phyloP scores from a whole-genome alignment of 441 rosid genomes.

The Eutrema salsugineum region DNA sequence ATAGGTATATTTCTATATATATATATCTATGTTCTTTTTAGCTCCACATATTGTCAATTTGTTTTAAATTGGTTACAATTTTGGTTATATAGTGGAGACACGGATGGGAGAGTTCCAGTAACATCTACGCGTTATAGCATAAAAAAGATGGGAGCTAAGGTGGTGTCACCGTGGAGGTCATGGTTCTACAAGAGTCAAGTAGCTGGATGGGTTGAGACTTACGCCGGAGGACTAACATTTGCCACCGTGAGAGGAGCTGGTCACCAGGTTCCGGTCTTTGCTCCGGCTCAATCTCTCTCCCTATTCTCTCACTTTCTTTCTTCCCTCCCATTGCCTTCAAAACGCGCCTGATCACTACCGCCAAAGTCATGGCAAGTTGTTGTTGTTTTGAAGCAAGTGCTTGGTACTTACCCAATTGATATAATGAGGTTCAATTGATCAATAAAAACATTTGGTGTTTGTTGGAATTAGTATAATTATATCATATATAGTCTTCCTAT shows the following conservation, averaged over 20 bases:
- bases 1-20: too few species aligned
- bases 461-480: background rate
- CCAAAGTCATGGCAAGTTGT: constrained; percentile 12
- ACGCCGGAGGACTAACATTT: constrained; percentile 45
- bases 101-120: constrained; percentile 64
- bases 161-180: constrained; percentile 46
- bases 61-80: background rate
- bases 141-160: constrained; percentile 40
- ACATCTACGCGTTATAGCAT: constrained; percentile 52
- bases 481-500: background rate
- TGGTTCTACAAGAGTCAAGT: constrained; percentile 55
- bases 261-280: constrained; percentile 52
- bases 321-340: constrained; percentile 37
- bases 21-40: too few species aligned
- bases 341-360: constrained; percentile 34
- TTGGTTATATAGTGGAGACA: constrained; percentile 45
- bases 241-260: constrained; percentile 61
- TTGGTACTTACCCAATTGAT: constrained; percentile 10
- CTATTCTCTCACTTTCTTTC: constrained; percentile 44
- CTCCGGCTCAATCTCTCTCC: constrained; percentile 43
- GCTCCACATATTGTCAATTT: background rate
- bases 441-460: background rate
- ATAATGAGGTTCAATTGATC: background rate
- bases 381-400: background rate
- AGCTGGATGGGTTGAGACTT: constrained; percentile 55